Evolutionary conservation across 495 filamentous ascomycete genomes (phyloP), one percentile per base, ranked within the genome.

Genomic region (Staphylotrichum tortipilum): DNA sequence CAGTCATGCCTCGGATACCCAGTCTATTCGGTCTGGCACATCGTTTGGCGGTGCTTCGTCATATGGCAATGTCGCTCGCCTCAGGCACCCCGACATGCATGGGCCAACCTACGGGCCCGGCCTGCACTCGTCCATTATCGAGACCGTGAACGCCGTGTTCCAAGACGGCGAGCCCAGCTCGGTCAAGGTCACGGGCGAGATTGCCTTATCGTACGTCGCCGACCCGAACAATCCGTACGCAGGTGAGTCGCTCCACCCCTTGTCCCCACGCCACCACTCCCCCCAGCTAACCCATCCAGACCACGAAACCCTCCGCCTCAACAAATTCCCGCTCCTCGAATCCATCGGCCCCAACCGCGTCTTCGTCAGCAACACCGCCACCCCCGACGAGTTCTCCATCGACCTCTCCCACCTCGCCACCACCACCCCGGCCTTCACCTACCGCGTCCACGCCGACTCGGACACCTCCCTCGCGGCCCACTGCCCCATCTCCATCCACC

Each of bases 341-440:
- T 91, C 89, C 63, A 89, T 99, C 45, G 92, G 90, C 3, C 88
- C 89, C 17, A 99, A 99, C 65, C 88, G 88, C 26, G 80, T 86
- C 47, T 94, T 97, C 64, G 82, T 96, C 46, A 77, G 78, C 15
- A 82, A 85, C 56, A 72, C 78, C n/a, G 67, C 78, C 19, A 52
- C 61, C 48, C 73, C 85, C 8, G 92, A 91, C 37, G 85, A 92
- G 59, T 99, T 95, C 67, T 77, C 72, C 4, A 69, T 97, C 36
- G 79, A 86, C 54, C 64, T 88, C 2, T 72, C 80, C 8, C 82
- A 78, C 54, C 77, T 95, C 45, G 73, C 79, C 40, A 84, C 80
- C 48, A 83, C 86, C 10, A 82, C 92, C 21, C 22, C 43, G 3
- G 92, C 87, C 26, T 98, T 98, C 72, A 95, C 91, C 52, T 98